A percentile compares a stretch with the other conserved stretches of the same genome.
Evolutionary conservation across 2,329 filamentous ascomycete genomes (phyloP).

Genomic region (Fusarium liriodendri): DNA sequence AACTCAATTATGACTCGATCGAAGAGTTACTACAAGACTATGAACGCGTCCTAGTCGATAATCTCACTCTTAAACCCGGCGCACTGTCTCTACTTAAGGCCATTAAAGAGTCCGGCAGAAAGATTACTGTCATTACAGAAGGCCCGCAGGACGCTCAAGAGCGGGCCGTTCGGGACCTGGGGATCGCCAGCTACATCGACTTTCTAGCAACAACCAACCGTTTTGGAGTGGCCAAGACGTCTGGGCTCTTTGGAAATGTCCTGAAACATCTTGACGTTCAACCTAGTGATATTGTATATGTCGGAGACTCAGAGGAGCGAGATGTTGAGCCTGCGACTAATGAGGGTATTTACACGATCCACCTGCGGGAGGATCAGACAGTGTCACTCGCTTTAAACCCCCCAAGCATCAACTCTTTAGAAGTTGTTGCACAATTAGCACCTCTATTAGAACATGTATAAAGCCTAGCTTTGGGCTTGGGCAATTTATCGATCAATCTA

Average conservation of each 20-base stretch:
- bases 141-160: slow-evolving; percentile 60
- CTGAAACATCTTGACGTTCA: slow-evolving; percentile 41
- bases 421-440: slow-evolving; percentile 13
- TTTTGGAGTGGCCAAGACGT: slow-evolving; percentile 44
- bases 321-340: slow-evolving; percentile 45
- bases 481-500: not conserved
- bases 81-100: slow-evolving; percentile 48
- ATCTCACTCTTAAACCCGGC: slow-evolving; percentile 51
- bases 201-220: slow-evolving; percentile 48
- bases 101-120: slow-evolving; percentile 51
- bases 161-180: slow-evolving; percentile 48
- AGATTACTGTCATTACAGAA: slow-evolving; percentile 58
- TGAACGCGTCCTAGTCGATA: slow-evolving; percentile 42
- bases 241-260: slow-evolving; percentile 44
- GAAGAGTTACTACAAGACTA: slow-evolving; percentile 43
- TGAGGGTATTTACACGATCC: slow-evolving; percentile 44
- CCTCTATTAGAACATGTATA: not conserved
- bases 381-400: slow-evolving; percentile 10
- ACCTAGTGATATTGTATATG: slow-evolving; percentile 42
- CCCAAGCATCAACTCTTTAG: slow-evolving; percentile 27
- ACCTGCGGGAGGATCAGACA: slow-evolving; percentile 33
- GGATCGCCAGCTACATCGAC: slow-evolving; percentile 42
- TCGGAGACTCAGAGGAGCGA: slow-evolving; percentile 45
- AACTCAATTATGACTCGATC: slow-evolving; percentile 29
- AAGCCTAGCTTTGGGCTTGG: not conserved